A percentile compares a stretch with the other conserved stretches of the same genome.
Evolutionary conservation across 768 basidiomycete genomes (phyloP).

Genomic region (Boletus coccyginus): DNA sequence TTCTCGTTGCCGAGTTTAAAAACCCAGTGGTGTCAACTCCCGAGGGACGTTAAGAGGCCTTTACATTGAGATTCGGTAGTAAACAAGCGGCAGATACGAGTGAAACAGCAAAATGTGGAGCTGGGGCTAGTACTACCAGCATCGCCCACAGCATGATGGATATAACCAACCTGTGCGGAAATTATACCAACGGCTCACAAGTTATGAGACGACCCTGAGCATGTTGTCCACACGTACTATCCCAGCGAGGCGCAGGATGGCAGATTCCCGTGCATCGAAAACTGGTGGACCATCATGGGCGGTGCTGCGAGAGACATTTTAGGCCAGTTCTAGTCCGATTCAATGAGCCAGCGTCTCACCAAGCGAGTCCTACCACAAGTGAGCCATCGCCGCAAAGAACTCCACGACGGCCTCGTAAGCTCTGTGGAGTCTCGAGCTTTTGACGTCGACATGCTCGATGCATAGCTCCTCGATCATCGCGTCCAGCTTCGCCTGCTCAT

Average conservation of each 20-base stretch:
- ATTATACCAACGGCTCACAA: too few species aligned
- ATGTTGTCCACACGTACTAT: not conserved
- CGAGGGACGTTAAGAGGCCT: too few species aligned
- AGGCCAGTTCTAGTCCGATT: not conserved
- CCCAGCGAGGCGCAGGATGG: not conserved
- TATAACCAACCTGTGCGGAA: too few species aligned
- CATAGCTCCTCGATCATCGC: not conserved
- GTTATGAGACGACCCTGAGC: too few species aligned
- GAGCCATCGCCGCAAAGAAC: not conserved
- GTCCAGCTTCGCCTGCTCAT: not conserved
- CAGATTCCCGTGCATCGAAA: not conserved
- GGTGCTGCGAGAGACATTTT: not conserved
- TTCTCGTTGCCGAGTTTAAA: too few species aligned
- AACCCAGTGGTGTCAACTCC: too few species aligned
- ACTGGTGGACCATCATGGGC: not conserved
- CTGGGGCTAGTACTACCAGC: too few species aligned
- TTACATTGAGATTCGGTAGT: too few species aligned
- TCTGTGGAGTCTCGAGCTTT: not conserved
- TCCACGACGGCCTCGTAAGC: not conserved
- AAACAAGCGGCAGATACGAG: too few species aligned
- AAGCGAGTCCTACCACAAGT: not conserved
- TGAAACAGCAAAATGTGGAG: too few species aligned
- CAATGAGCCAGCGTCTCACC: not conserved
- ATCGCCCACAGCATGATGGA: too few species aligned
- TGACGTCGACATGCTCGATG: not conserved